Base-by-base conservation (phyloP, 805 yeast species). In the Jamesozyma spencerorum region DNA sequence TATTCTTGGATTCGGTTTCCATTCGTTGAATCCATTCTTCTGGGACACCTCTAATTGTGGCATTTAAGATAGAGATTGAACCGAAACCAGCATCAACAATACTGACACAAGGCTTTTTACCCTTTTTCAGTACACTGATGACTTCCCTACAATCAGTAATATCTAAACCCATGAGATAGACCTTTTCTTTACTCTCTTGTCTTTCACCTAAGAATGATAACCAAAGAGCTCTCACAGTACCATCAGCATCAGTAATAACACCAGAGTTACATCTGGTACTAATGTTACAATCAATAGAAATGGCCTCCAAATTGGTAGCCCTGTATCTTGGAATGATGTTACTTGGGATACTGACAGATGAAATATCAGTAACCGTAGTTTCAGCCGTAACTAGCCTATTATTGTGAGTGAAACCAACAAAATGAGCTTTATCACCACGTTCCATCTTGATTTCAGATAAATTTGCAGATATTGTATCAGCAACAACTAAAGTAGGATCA, bases 211-310 rank as follows among this genome's bases (percentile, higher is more conserved):
- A 68, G 58, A 75, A 86, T 1, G 90, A 73, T 46, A 87, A 60
- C 96, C 96, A 88, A 41, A 88, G 64, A 0, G 92, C 94, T 46
- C 90, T 73, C 11, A 88, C 74, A 0, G 79, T 73, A 11, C 96
- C 97, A 53, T 81, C 83, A 32, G 70, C 61, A 56, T 84, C 87
- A 4, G 83, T 80, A 33, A 88, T 61, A 3, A 86, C 72, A 50
- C 96, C 97, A 3, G 92, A 74, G 20, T 74, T 75, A 62, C 94
- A 85, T 46, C 82, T 85, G 34, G 75, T 75, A 36, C 85, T 75
- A 37, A 81, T 61, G 41, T 75, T 77, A 31, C 85, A 79, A 53
- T 88, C 95, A 33, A 85, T 71, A 11, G 83, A 68, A 18, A 85
- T 67, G 22, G 86, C 79, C 53, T 85, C 95, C 35, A 86, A 62